phyloP scores from a whole-genome alignment of 164 flowering plant species.

The Taxillus chinensis region DNA sequence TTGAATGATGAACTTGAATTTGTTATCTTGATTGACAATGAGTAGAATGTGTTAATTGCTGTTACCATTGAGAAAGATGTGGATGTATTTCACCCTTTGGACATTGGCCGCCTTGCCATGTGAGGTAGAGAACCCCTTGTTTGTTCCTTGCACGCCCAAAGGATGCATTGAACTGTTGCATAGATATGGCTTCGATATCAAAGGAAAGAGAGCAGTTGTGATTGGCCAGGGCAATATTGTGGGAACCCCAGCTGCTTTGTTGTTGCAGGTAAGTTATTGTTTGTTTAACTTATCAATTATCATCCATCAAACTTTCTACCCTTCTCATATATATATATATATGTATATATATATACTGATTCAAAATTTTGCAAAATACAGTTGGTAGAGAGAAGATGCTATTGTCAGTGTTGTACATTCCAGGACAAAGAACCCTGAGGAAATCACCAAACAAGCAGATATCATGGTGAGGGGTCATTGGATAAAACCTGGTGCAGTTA shows the following conservation, averaged over 20 bases:
- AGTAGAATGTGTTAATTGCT: constrained; percentile 61
- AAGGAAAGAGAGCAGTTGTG: constrained; percentile 94
- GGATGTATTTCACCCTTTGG: constrained; percentile 87
- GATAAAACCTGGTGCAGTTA: no score
- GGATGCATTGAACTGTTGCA: constrained; percentile 88
- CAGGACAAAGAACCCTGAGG: constrained; percentile 72
- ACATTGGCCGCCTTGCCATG: constrained; percentile 91
- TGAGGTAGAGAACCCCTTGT: constrained; percentile 77
- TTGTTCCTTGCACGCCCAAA: constrained; percentile 93
- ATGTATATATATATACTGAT: background rate
- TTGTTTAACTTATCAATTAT: background rate
- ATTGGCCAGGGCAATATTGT: constrained; percentile 96
- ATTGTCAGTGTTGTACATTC: constrained; percentile 79
- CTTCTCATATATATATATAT: no score
- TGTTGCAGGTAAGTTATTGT: constrained; percentile 55
- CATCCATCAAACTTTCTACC: background rate
- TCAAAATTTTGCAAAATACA: constrained; percentile 2
- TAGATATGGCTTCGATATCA: constrained; percentile 54
- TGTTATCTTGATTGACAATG: constrained; percentile 15
- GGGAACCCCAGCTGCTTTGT: constrained; percentile 84
- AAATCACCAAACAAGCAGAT: constrained; percentile 75
- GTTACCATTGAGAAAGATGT: constrained; percentile 87
- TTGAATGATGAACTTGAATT: background rate
- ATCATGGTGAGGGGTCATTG: no score
- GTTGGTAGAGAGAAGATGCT: constrained; percentile 83